Evolutionary conservation across 192 early-diverging fungal genomes (phyloP).

Genomic region (Coemansia pectinata): DNA sequence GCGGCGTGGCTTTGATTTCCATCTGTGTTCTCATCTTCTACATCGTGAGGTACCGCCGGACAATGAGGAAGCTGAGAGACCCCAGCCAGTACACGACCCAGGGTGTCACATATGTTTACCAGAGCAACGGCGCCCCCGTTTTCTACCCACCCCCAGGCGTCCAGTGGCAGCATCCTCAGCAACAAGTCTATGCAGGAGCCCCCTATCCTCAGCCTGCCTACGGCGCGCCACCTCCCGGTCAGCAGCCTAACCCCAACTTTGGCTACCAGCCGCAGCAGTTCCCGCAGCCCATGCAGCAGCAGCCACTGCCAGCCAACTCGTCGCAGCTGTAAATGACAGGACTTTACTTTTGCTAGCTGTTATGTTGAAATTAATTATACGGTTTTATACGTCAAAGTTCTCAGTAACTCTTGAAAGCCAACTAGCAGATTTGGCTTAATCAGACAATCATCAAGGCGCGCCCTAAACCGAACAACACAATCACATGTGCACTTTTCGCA

Average conservation of each 20-base stretch:
- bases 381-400: not conserved
- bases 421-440: not conserved
- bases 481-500: not conserved
- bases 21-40: not conserved
- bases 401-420: not conserved
- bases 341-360: not conserved
- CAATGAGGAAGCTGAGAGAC: not conserved
- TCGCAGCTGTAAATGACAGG: not conserved
- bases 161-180: conserved; percentile 4
- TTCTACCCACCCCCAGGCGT: not conserved
- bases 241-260: not conserved
- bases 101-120: not conserved
- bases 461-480: not conserved
- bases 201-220: conserved; percentile 2
- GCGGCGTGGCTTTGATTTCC: not conserved
- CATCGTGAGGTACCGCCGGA: not conserved
- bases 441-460: not conserved
- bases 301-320: not conserved
- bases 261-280: not conserved
- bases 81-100: not conserved
- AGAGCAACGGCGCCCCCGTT: not conserved
- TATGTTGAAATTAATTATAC: not conserved
- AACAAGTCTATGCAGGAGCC: not conserved
- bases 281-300: not conserved
- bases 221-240: not conserved